Evolutionary conservation across 2,329 filamentous ascomycete genomes (phyloP).

Genomic region (Botrytis pseudocinerea): DNA sequence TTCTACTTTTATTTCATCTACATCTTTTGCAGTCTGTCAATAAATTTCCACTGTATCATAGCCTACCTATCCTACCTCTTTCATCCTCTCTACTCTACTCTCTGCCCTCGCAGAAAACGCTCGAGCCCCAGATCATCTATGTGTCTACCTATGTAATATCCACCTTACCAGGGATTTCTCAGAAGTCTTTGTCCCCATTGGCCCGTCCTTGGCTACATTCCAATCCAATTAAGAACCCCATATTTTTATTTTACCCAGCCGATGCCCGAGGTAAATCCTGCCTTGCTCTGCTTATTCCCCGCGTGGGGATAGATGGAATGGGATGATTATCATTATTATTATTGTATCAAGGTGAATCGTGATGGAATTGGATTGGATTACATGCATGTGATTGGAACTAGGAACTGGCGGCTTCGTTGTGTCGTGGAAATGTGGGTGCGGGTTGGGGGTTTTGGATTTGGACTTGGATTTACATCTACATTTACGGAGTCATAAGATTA

Average conservation of each 20-base stretch:
- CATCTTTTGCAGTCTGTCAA: neutral
- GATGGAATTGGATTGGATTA: neutral
- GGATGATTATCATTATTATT: neutral
- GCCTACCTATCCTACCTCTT: neutral
- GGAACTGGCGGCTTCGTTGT: neutral
- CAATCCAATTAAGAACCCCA: neutral
- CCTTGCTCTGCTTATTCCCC: neutral
- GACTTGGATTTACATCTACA: neutral
- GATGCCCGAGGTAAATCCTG: neutral
- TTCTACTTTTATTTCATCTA: neutral
- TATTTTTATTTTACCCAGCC: neutral
- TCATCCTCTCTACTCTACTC: neutral
- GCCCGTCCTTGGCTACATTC: neutral
- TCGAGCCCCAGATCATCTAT: neutral
- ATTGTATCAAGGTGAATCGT: neutral
- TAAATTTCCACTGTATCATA: too few relatives aligned
- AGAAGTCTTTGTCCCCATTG: neutral
- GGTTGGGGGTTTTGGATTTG: neutral
- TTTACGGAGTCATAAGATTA: neutral
- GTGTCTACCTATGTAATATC: neutral
- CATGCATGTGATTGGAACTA: neutral
- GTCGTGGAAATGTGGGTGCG: neutral
- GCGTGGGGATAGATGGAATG: neutral
- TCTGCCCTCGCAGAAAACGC: neutral
- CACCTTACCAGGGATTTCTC: neutral